Conservation (phyloP, 2,329 filamentous ascomycete genomes). For the Colletotrichum tabaci region DNA sequence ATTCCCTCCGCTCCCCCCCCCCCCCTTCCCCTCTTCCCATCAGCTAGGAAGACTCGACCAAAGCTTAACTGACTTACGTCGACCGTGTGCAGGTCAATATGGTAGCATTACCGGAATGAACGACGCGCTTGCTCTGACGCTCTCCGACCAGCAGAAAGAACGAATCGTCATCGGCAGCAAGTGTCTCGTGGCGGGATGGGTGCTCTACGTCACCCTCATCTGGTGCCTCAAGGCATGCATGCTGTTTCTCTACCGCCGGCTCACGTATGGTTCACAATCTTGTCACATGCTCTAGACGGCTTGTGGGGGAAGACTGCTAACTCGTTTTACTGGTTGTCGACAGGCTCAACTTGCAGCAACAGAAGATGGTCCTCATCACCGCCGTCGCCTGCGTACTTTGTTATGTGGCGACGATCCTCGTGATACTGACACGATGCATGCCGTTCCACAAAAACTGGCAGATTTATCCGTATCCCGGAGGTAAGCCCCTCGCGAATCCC, state of each 20-base stretch:
- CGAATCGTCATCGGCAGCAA: conserved; percentile 45
- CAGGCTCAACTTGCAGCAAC: conserved; percentile 45
- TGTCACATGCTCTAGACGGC: too few relatives aligned
- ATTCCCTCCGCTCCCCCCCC: not conserved
- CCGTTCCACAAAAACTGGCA: conserved; percentile 48
- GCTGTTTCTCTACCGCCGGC: conserved; percentile 55
- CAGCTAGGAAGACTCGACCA: too few relatives aligned
- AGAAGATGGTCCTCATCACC: conserved; percentile 43
- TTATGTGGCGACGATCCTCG: conserved; percentile 44
- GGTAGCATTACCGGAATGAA: conserved; percentile 46
- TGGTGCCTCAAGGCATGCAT: conserved; percentile 60
- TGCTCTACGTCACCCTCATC: conserved; percentile 58
- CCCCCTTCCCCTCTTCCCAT: not conserved
- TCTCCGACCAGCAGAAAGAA: conserved; percentile 37
- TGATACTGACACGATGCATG: conserved; percentile 44
- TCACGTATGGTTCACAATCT: conserved; percentile 15
- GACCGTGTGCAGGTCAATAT: conserved; percentile 46
- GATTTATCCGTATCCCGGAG: conserved; percentile 46
- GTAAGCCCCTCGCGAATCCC: conserved; percentile 11
- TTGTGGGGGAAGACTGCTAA: not conserved
- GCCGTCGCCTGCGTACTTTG: conserved; percentile 39
- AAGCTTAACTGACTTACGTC: not conserved
- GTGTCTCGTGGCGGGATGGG: conserved; percentile 55
- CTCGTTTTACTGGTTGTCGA: not conserved
- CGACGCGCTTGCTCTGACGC: conserved; percentile 40